These are phyloP conservation scores for Microcyclosporella mali DNA, from an alignment of 2,329 filamentous ascomycete genomes.

Conservation along the genomic window DNA sequence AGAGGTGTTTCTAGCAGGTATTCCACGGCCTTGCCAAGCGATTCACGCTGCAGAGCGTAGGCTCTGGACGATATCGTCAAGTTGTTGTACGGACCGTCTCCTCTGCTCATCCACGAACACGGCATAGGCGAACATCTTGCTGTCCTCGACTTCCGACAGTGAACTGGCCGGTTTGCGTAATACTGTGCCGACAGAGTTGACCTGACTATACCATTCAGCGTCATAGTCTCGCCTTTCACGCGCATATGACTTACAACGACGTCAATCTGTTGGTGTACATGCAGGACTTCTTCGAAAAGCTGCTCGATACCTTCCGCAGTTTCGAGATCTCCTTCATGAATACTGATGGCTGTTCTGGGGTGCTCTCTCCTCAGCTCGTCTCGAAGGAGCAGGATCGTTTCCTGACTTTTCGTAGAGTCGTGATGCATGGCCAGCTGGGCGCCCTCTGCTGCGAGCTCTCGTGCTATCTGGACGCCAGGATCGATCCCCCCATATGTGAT, in stretches of 20 bases:
- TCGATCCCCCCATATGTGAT: conserved; percentile 41
- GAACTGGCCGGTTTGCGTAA: conserved; percentile 43
- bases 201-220: neutral
- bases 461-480: conserved; percentile 37
- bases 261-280: conserved; percentile 42
- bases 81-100: neutral
- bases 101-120: conserved; percentile 3
- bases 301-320: conserved; percentile 35
- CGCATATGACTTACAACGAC: conserved; percentile 37
- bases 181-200: conserved; percentile 45
- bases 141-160: conserved; percentile 43
- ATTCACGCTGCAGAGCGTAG: too few species aligned
- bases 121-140: conserved; percentile 39
- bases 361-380: conserved; percentile 26
- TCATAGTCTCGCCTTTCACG: neutral
- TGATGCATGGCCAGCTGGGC: conserved; percentile 39
- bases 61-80: too few species aligned
- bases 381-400: conserved; percentile 34
- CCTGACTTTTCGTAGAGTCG: conserved; percentile 37
- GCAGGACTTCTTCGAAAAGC: conserved; percentile 36
- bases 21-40: too few species aligned
- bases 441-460: conserved; percentile 33
- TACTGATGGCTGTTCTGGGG: conserved; percentile 22
- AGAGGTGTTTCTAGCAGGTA: too few species aligned
- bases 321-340: conserved; percentile 43